A percentile compares a stretch with the other conserved stretches of the same genome.
Conservation (phyloP, 179 eudicot genomes). For the Heliamphora pulchella region DNA sequence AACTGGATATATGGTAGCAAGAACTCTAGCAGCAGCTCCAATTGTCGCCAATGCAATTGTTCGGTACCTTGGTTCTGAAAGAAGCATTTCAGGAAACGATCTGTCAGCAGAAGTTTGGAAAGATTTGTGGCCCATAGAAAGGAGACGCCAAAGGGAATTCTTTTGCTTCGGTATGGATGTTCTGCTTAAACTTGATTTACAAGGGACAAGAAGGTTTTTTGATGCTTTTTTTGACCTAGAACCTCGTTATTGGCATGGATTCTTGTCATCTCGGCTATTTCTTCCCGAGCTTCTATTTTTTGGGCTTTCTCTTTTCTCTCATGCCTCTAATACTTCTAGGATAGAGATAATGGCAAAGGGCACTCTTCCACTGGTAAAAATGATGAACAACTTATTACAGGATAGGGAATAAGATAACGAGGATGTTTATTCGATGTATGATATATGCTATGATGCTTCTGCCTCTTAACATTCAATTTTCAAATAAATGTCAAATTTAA, state of each 20-base stretch:
- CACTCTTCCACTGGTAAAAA: conserved; percentile 71
- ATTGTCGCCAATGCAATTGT: conserved; percentile 76
- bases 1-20: conserved; percentile 97
- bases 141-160: conserved; percentile 91
- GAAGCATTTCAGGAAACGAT: conserved; percentile 35
- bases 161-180: conserved; percentile 99
- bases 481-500: neutral
- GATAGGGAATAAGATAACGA: conserved; percentile 48
- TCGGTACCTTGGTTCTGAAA: conserved; percentile 53
- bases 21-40: conserved; percentile 97
- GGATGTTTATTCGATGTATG: neutral
- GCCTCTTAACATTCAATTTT: conserved; percentile 1
- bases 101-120: conserved; percentile 78
- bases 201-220: conserved; percentile 81
- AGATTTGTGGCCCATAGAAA: conserved; percentile 91
- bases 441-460: neutral
- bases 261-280: conserved; percentile 82
- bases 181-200: conserved; percentile 84
- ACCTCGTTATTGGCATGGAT: conserved; percentile 98
- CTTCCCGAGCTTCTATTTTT: conserved; percentile 79
- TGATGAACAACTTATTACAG: conserved; percentile 64
- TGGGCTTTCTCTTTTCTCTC: conserved; percentile 74
- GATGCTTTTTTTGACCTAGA: conserved; percentile 89
- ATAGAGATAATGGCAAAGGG: conserved; percentile 97
- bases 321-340: conserved; percentile 86